Evolutionary conservation across 371 early-diverging fungal genomes (phyloP).

Genomic region (Mortierella sp.): DNA sequence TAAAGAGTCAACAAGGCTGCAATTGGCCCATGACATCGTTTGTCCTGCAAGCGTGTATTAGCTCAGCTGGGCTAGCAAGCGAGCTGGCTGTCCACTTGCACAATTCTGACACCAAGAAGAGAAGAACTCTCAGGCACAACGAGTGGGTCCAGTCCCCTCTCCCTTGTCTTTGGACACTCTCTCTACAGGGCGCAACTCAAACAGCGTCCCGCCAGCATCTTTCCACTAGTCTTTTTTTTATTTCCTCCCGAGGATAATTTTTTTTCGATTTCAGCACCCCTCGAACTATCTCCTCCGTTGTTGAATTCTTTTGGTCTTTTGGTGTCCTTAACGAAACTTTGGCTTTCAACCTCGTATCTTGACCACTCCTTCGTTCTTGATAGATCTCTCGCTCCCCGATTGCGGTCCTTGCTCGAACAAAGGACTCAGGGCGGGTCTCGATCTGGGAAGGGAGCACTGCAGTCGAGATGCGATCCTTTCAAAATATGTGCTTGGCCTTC

Average conservation of each 20-base stretch:
- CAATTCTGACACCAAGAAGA: too few relatives aligned
- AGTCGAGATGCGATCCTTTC: background rate
- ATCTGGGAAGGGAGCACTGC: background rate
- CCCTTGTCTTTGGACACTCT: too few relatives aligned
- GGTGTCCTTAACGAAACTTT: background rate
- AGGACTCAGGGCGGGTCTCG: background rate
- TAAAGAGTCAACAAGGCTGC: background rate
- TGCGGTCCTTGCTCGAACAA: background rate
- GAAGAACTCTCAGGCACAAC: too few relatives aligned
- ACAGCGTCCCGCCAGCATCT: background rate
- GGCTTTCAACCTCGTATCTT: background rate
- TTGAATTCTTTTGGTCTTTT: background rate
- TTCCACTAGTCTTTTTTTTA: background rate
- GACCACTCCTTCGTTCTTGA: background rate
- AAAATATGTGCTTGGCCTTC: background rate
- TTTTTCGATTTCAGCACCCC: background rate
- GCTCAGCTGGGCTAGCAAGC: constrained; percentile 7
- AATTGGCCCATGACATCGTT: background rate
- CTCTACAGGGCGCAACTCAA: background rate
- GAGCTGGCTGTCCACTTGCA: too few relatives aligned
- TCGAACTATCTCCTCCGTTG: background rate
- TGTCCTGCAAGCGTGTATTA: background rate
- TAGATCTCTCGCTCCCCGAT: background rate
- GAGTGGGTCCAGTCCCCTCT: too few relatives aligned
- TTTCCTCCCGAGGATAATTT: background rate